Base-by-base conservation (phyloP, 371 early-diverging fungal species). In the Mucor circinelloides region DNA sequence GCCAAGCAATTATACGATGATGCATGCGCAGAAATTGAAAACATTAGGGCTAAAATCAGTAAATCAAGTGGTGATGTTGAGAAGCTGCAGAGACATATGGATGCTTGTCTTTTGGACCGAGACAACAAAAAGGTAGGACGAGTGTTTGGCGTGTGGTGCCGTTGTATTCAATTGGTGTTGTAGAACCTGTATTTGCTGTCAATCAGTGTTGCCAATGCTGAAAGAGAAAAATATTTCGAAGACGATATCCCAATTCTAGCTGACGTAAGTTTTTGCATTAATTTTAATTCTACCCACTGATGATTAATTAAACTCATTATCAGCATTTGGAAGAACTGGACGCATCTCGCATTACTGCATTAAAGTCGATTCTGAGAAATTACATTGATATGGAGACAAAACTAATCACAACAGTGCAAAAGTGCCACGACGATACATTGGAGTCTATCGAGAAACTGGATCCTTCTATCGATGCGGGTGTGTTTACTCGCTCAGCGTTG, bases 121-220 rank as follows among this genome's bases (percentile, higher is more conserved):
- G 87, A 93, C 68, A 93, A 92, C 72, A 84, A 84, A 73, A 95
- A 94, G 85, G 93, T 90, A 78, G 17, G 9, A 28, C 17, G 3
- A 10, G 55, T 54, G 27, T 27, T 9, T 28, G 0, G 25, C 12
- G 30, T 23, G n/a, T 25, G 7, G 1, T 54, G 25, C 13, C 27
- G 3, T 12, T 10, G 12, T 17, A 9, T 6, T 3, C 3, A 23
- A 12, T 17, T 27, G 17, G 6, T 23, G 3, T 12, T 46, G n/a
- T 42, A 90, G 90, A 91, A 91, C 59, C 56, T 85, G 6, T 91
- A 91, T 60, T 67, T 91, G 34, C 69, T 91, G 23, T 69, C 89
- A 0, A 65, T 91, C 48, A 73, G 73, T n/a, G 86, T 85, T 6
- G 79, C 89, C 12, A 91, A 91, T 68, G 84, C 86, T 13, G 85